Conservation (phyloP, 176 grass and related monocot species). For the Carex cristatella region DNA sequence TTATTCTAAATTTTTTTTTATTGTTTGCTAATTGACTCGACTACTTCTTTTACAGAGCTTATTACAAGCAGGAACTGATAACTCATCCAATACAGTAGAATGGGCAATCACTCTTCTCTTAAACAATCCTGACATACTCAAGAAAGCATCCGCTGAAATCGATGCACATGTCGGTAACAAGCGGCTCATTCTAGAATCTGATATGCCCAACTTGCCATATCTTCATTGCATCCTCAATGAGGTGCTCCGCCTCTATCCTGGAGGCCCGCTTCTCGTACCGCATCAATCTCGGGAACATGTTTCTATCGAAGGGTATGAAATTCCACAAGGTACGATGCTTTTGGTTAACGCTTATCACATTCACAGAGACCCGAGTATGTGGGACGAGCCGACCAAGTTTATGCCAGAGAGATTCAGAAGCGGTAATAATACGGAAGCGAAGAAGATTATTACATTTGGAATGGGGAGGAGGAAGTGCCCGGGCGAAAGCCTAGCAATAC, state of each 20-base stretch:
- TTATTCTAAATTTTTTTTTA: neutral
- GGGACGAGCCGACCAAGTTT: conserved; percentile 10
- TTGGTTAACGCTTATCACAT: neutral
- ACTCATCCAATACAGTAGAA: neutral
- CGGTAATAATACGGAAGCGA: neutral
- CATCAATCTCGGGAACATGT: conserved; percentile 8
- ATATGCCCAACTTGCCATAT: neutral
- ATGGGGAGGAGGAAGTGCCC: neutral
- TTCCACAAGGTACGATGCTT: neutral
- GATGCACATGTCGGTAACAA: neutral
- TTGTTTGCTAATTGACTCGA: neutral
- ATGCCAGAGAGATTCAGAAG: neutral
- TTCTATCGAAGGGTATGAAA: neutral
- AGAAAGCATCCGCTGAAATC: neutral
- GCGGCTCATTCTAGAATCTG: neutral
- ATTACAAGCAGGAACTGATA: conserved; percentile 3
- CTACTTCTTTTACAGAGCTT: neutral
- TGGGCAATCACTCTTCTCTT: neutral
- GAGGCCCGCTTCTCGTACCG: neutral
- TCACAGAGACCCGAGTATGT: neutral
- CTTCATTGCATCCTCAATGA: neutral
- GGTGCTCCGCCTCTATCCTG: neutral
- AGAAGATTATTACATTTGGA: conserved; percentile 36
- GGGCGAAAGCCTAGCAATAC: neutral
- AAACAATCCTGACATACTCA: neutral